A percentile compares a stretch with the other conserved stretches of the same genome.
Evolutionary conservation across 208 protist genomes (phyloP).

Genomic region (Leishmania mexicana): DNA sequence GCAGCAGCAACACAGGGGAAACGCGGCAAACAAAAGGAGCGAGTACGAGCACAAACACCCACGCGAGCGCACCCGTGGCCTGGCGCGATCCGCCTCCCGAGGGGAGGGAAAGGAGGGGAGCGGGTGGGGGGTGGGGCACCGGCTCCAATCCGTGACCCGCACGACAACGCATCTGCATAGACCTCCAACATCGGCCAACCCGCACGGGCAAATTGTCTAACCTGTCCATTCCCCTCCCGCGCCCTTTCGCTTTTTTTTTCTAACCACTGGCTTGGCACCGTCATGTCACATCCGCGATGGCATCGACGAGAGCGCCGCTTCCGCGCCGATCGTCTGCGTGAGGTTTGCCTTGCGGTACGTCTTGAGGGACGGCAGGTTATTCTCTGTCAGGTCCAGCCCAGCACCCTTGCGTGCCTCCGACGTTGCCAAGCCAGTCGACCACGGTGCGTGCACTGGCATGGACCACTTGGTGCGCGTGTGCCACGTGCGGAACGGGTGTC

Average conservation of each 20-base stretch:
- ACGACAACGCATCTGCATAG: not conserved
- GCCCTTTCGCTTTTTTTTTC: not conserved
- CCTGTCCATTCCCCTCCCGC: not conserved
- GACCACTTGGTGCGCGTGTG: conserved; percentile 90
- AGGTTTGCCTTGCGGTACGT: conserved; percentile 68
- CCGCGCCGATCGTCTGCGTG: conserved; percentile 74
- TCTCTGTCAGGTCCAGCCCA: conserved; percentile 60
- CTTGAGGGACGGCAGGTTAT: conserved; percentile 57
- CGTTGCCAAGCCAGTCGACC: conserved; percentile 78
- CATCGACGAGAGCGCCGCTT: conserved; percentile 70
- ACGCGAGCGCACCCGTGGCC: not conserved
- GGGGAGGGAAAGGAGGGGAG: not conserved
- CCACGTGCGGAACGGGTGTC: conserved; percentile 86
- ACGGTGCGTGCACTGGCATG: conserved; percentile 85
- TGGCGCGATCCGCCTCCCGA: not conserved
- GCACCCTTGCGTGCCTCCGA: conserved; percentile 70
- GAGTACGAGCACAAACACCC: not conserved
- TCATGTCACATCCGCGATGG: conserved; percentile 22
- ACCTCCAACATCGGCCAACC: not conserved
- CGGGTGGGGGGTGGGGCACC: not conserved
- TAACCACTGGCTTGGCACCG: not conserved
- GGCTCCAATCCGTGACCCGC: not conserved
- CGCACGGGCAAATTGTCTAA: not conserved
- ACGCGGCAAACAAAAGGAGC: not conserved
- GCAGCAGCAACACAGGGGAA: too few relatives aligned